A percentile compares a stretch with the other conserved stretches of the same genome.
Conservation (phyloP, 176 grass and related monocot genomes). For the Poa annua region DNA sequence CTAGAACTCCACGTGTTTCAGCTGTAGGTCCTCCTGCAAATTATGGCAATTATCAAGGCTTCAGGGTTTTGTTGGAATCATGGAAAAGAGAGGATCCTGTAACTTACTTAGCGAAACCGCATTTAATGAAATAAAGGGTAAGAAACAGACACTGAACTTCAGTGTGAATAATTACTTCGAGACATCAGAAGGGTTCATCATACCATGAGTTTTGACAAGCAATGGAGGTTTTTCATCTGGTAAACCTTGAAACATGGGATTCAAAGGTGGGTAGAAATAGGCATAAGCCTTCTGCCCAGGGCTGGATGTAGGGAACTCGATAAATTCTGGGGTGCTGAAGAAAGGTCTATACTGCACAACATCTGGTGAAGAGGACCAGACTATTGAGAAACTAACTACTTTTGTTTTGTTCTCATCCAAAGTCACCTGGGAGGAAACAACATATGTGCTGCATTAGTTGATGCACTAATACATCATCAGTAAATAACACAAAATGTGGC, state of each 20-base stretch:
- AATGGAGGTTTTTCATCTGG: constrained; percentile 85
- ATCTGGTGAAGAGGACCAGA: constrained; percentile 83
- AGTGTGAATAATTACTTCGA: constrained; percentile 10
- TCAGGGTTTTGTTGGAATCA: constrained; percentile 30
- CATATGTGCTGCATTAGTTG: neutral
- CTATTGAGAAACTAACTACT: constrained; percentile 63
- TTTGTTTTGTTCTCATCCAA: constrained; percentile 67
- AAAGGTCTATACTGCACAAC: constrained; percentile 60
- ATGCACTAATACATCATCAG: constrained; percentile 24
- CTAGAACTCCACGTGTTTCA: constrained; percentile 68
- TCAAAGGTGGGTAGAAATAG: constrained; percentile 86
- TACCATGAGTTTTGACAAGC: constrained; percentile 96
- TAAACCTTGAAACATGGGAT: constrained; percentile 65
- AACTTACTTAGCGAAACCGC: constrained; percentile 4
- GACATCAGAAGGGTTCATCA: constrained; percentile 31
- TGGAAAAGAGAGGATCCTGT: constrained; percentile 8
- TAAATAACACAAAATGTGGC: constrained; percentile 21
- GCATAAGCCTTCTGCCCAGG: constrained; percentile 86
- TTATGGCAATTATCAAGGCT: constrained; percentile 23
- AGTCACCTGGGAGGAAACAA: constrained; percentile 57
- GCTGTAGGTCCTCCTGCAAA: constrained; percentile 81
- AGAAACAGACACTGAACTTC: constrained; percentile 3
- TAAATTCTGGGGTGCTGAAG: constrained; percentile 74
- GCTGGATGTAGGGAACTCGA: constrained; percentile 78
- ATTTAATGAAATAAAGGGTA: constrained; percentile 19